A percentile compares a stretch with the other conserved stretches of the same genome.
Conservation (phyloP, 495 filamentous ascomycete species). For the Aspergillus leporis region DNA sequence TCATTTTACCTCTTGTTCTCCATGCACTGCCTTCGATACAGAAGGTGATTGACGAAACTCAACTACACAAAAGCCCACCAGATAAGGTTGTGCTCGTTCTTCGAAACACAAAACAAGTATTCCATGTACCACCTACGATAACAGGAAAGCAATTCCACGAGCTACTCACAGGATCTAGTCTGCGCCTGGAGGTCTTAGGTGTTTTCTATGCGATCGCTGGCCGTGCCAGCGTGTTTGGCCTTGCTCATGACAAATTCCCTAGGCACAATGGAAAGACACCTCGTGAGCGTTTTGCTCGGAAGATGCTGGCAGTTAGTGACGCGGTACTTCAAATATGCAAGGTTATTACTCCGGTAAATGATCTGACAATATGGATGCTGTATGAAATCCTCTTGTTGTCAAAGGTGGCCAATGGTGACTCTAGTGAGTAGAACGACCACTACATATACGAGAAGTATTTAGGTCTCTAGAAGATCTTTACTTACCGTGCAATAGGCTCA, state of each 20-base stretch:
- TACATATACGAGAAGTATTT: neutral
- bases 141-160: constrained; percentile 25
- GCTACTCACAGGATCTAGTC: constrained; percentile 24
- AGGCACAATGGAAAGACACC: constrained; percentile 2
- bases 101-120: constrained; percentile 27
- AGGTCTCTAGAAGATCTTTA: neutral
- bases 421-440: constrained; percentile 33
- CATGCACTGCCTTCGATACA: constrained; percentile 21
- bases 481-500: constrained; percentile 22
- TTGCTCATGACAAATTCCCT: constrained; percentile 19
- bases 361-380: constrained; percentile 33
- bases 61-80: neutral
- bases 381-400: constrained; percentile 32
- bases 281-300: constrained; percentile 23
- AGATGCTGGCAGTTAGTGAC: constrained; percentile 32
- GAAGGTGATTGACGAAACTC: constrained; percentile 15
- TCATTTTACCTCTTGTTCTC: constrained; percentile 28
- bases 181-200: constrained; percentile 35
- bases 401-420: constrained; percentile 24
- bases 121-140: constrained; percentile 19
- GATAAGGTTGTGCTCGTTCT: constrained; percentile 19
- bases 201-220: constrained; percentile 31
- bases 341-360: constrained; percentile 32
- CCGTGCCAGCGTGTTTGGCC: constrained; percentile 26
- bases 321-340: constrained; percentile 30